Percentiles rank a stretch among this genome's conserved stretches.
Conservation (phyloP, 73 alveolate species). For the Diophrys sp. region DNA sequence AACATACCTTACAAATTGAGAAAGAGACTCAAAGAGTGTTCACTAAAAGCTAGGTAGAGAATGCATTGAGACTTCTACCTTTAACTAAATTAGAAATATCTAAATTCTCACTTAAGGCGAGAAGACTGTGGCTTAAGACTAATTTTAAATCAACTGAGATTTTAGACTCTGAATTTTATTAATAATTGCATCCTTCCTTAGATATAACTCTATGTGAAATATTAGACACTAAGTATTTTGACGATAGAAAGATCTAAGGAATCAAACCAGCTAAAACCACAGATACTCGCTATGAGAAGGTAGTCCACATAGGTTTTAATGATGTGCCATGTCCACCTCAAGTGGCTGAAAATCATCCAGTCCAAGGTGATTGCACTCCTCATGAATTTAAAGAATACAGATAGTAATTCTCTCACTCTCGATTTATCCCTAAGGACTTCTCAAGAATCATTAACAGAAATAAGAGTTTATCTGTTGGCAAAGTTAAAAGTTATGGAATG, state of each 20-base stretch:
- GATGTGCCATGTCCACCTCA: too few species aligned
- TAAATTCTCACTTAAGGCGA: conserved; percentile 14
- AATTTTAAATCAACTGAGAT: conserved; percentile 47
- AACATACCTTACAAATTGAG: conserved; percentile 4
- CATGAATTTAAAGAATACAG: conserved; percentile 20
- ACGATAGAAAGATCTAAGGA: conserved; percentile 16
- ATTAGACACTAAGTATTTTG: conserved; percentile 18
- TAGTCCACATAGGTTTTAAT: conserved; percentile 28
- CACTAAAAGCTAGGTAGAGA: background rate
- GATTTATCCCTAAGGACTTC: conserved; percentile 21
- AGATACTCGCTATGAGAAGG: conserved; percentile 25
- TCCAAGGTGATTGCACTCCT: conserved; percentile 7
- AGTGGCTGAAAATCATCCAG: too few species aligned
- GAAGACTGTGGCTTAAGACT: conserved; percentile 37
- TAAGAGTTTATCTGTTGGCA: conserved; percentile 35
- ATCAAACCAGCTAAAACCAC: conserved; percentile 18
- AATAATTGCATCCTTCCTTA: conserved; percentile 42
- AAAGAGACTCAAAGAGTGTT: background rate
- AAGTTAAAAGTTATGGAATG: conserved; percentile 23
- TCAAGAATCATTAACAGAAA: conserved; percentile 8
- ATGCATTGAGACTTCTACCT: background rate
- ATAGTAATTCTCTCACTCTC: conserved; percentile 25
- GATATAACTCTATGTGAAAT: conserved; percentile 38
- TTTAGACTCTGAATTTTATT: conserved; percentile 44
- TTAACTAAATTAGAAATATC: conserved; percentile 4